Evolutionary conservation across 441 rosid genomes (phyloP).

Genomic region (Codiaeum variegatum): DNA sequence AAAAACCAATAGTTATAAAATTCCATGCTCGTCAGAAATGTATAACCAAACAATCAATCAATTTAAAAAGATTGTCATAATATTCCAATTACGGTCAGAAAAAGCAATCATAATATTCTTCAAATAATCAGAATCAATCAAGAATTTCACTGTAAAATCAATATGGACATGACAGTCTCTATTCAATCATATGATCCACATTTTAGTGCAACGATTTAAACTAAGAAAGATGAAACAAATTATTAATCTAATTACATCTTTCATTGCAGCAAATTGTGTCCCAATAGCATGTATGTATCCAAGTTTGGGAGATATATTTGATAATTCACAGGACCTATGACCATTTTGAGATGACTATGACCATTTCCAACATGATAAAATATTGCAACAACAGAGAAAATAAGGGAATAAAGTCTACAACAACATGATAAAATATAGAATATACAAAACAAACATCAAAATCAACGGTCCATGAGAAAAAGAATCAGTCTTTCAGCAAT

Average conservation of each 20-base stretch:
- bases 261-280: background rate
- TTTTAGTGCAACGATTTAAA: background rate
- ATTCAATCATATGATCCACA: background rate
- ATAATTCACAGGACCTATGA: background rate
- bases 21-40: background rate
- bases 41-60: background rate
- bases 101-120: background rate
- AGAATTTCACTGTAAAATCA: background rate
- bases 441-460: conserved; percentile 3
- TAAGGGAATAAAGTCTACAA: background rate
- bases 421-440: conserved; percentile 4
- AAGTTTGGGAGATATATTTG: background rate
- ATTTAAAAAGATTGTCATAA: background rate
- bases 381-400: conserved; percentile 15
- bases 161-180: background rate
- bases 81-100: no score
- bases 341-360: conserved; percentile 14
- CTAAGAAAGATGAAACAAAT: background rate
- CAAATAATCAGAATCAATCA: background rate
- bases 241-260: background rate
- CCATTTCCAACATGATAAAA: no score
- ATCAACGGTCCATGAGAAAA: background rate
- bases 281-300: background rate
- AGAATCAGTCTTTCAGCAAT: conserved; percentile 1
- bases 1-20: background rate